Evolutionary conservation across 345 rosid species (phyloP), one percentile per base, ranked within the genome.

Genomic region (Draba incana): DNA sequence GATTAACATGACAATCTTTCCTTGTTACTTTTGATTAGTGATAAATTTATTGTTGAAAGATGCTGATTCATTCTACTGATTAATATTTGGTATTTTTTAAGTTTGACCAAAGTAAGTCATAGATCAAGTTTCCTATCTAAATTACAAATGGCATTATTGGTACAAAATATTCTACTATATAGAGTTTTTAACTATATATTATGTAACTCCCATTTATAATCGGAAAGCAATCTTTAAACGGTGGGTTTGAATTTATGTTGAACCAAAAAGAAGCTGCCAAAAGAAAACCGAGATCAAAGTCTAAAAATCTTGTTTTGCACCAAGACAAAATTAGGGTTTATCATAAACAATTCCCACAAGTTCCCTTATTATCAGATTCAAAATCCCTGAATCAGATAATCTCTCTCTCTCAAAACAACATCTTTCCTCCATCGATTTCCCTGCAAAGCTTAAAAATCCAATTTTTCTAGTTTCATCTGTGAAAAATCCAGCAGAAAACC

Each of bases 221-320:
- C 66, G 71, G 65, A 49, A 64, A 52, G 62, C 72, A 66, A 73
- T 66, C 68, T 66, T 59, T 58, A 52, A 44, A 56, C 72, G 43
- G 68, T 59, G 63, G 72, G 72, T 67, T 74, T 74, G 72, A 67
- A 74, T 44, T 66, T 74, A 44, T 52, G 68, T 51, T 59, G 72
- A 74, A 65, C 65, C 10, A 33, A 27, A 11, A 45, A 59, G 68
- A 66, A 66, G 67, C 72, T 73, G 72, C 35, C 67, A 66, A 66
- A 73, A 58, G 60, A 57, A 31, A 15, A 42, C 61, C 31, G 28
- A 73, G 61, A 51, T 74, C 62, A 66, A 20, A 59, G 68, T 66
- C 51, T 28, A 74, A 66, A 47, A 52, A 57, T 24, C 55, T 50
- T 74, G 28, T 60, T 44, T 53, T 58, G 49, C 72, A 59, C 6